Percentiles rank a stretch among this genome's conserved stretches.
These are phyloP conservation scores for Ophiostoma sp. DNA, from an alignment of 2,329 filamentous ascomycete genomes.

Conservation along the genomic window DNA sequence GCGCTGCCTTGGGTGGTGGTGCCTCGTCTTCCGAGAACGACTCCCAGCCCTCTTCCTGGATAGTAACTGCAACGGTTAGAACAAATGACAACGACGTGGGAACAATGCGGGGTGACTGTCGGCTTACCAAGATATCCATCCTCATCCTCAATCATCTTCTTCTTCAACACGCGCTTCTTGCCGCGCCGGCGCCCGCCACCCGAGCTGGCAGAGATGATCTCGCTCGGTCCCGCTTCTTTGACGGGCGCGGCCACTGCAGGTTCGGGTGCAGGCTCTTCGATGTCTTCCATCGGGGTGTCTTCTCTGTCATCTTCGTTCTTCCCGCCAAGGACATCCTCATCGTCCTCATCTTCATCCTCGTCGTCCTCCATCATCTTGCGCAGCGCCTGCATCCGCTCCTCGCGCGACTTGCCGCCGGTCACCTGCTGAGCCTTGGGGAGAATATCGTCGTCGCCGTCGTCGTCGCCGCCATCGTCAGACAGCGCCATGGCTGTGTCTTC, in stretches of 20 bases:
- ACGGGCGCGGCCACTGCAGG: slow-evolving; percentile 35
- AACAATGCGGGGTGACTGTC: slow-evolving; percentile 20
- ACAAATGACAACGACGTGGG: background rate
- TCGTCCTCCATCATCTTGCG: slow-evolving; percentile 71
- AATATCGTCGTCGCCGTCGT: slow-evolving; percentile 49
- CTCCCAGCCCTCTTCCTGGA: slow-evolving; percentile 80
- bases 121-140: slow-evolving; percentile 78
- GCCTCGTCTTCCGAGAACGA: slow-evolving; percentile 89
- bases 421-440: slow-evolving; percentile 37
- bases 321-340: slow-evolving; percentile 46
- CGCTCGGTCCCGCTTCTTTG: slow-evolving; percentile 37
- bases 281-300: slow-evolving; percentile 35
- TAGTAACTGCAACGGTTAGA: slow-evolving; percentile 58
- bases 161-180: slow-evolving; percentile 75
- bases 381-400: slow-evolving; percentile 61
- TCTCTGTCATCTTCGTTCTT: slow-evolving; percentile 34
- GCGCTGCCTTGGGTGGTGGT: slow-evolving; percentile 42
- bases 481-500: slow-evolving; percentile 49
- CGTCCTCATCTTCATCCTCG: slow-evolving; percentile 49
- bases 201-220: slow-evolving; percentile 44
- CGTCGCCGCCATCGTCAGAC: slow-evolving; percentile 38
- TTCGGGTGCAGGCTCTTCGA: slow-evolving; percentile 32
- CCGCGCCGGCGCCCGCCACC: slow-evolving; percentile 64
- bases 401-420: slow-evolving; percentile 39
- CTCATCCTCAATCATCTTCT: slow-evolving; percentile 79